A percentile compares a stretch with the other conserved stretches of the same genome.
phyloP scores from a whole-genome alignment of 1,139 yeast species.

The Zygotorulaspora mrakii region DNA sequence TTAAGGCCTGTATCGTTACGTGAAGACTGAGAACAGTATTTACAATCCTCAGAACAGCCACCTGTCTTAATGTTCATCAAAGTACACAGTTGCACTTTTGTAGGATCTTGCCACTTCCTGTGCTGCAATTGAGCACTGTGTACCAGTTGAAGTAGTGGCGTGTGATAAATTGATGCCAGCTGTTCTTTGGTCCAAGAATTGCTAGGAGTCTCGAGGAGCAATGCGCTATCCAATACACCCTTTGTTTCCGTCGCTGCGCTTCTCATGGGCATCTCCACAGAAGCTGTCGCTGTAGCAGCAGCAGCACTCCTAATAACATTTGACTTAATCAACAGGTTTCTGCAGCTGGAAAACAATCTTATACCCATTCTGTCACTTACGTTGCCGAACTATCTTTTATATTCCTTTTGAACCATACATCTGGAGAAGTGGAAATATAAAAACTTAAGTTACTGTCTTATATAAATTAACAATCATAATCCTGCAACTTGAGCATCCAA shows the following conservation, averaged over 20 bases:
- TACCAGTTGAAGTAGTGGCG: conserved; percentile 64
- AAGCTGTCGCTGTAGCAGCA: conserved; percentile 10
- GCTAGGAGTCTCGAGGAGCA: conserved; percentile 39
- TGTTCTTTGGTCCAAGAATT: conserved; percentile 60
- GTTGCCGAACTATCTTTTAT: no score
- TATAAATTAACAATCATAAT: no score
- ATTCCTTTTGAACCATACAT: no score
- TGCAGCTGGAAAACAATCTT: conserved; percentile 7
- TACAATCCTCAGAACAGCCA: conserved; percentile 80
- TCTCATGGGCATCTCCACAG: background rate
- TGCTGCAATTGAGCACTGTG: conserved; percentile 64
- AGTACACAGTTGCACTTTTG: conserved; percentile 71
- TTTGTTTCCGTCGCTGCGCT: background rate
- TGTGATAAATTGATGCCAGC: conserved; percentile 54
- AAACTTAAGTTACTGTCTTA: no score
- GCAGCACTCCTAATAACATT: conserved; percentile 10
- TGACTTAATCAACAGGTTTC: conserved; percentile 5
- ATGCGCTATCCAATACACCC: conserved; percentile 27
- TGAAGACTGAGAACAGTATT: conserved; percentile 73
- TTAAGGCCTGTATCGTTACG: conserved; percentile 65
- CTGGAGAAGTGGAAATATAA: no score
- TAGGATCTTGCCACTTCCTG: conserved; percentile 62
- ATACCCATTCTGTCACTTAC: conserved; percentile 9
- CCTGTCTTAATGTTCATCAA: conserved; percentile 72
- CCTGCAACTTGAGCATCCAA: no score